Evolutionary conservation across 306 rosid species (phyloP).

Genomic region (Lupinus albus): DNA sequence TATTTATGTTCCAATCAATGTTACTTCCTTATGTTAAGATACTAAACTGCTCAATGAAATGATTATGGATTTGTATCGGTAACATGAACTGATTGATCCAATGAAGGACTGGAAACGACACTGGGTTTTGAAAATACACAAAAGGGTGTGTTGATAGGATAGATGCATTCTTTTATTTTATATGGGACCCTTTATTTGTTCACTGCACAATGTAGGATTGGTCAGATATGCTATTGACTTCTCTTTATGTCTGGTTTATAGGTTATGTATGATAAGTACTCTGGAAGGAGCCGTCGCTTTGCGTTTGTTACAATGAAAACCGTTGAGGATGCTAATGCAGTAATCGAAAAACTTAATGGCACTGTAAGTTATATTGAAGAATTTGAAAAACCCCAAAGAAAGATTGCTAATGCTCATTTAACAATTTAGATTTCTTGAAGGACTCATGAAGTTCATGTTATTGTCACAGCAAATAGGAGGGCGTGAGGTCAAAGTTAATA

Average conservation of each 20-base stretch:
- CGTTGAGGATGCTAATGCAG: constrained; percentile 81
- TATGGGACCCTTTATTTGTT: constrained; percentile 4
- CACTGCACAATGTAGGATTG: neutral
- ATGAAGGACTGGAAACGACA: no score
- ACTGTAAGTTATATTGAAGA: constrained; percentile 57
- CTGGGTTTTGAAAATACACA: neutral
- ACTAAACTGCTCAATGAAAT: no score
- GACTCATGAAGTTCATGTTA: constrained; percentile 33
- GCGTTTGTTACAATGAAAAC: constrained; percentile 83
- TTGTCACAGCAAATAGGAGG: constrained; percentile 76
- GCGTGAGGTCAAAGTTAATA: constrained; percentile 75
- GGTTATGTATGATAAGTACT: constrained; percentile 96
- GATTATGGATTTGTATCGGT: no score
- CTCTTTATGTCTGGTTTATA: constrained; percentile 40
- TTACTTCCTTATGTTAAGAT: no score
- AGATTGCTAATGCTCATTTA: neutral
- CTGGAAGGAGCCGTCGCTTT: constrained; percentile 90
- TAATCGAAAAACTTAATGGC: constrained; percentile 81
- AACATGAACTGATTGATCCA: no score
- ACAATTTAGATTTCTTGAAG: constrained; percentile 20
- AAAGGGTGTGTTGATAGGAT: neutral
- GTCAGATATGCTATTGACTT: constrained; percentile 14
- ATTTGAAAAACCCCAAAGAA: constrained; percentile 8
- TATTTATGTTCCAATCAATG: no score
- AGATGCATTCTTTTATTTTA: neutral